Conservation (phyloP, 805 yeast species). For the Teunomyces panamensis region DNA sequence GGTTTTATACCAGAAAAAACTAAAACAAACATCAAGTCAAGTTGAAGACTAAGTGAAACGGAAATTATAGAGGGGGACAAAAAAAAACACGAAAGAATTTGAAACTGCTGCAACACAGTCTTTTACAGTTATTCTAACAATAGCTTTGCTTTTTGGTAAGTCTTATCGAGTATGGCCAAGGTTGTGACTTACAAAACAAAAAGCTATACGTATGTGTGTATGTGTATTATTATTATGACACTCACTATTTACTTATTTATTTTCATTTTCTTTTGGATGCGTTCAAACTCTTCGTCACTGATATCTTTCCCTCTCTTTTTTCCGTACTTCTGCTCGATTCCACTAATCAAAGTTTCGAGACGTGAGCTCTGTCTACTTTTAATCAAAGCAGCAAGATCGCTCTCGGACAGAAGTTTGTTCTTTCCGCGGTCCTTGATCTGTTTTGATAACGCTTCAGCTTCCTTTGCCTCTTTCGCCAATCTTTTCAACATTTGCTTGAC, state of each 20-base stretch:
- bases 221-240: not conserved
- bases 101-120: too few species aligned
- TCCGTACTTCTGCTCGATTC: slow-evolving; percentile 51
- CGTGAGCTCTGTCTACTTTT: slow-evolving; percentile 42
- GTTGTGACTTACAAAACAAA: too few species aligned
- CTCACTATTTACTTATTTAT: slow-evolving; percentile 5
- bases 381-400: slow-evolving; percentile 48
- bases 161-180: too few species aligned
- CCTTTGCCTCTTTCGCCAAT: slow-evolving; percentile 61
- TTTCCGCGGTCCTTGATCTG: slow-evolving; percentile 35
- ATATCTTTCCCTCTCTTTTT: slow-evolving; percentile 40
- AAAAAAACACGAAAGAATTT: not conserved
- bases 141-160: not conserved
- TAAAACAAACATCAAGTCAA: not conserved
- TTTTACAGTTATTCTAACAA: not conserved
- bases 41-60: not conserved
- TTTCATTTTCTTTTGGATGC: slow-evolving; percentile 39
- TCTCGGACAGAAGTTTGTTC: slow-evolving; percentile 27
- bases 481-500: slow-evolving; percentile 48
- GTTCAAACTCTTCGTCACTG: slow-evolving; percentile 51
- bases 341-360: slow-evolving; percentile 45
- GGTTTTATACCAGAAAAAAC: not conserved
- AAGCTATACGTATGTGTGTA: not conserved
- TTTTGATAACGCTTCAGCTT: slow-evolving; percentile 51
- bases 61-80: not conserved